A percentile compares a stretch with the other conserved stretches of the same genome.
Conservation (phyloP, 768 basidiomycete genomes). For the Gloeostereum incarnatum region DNA sequence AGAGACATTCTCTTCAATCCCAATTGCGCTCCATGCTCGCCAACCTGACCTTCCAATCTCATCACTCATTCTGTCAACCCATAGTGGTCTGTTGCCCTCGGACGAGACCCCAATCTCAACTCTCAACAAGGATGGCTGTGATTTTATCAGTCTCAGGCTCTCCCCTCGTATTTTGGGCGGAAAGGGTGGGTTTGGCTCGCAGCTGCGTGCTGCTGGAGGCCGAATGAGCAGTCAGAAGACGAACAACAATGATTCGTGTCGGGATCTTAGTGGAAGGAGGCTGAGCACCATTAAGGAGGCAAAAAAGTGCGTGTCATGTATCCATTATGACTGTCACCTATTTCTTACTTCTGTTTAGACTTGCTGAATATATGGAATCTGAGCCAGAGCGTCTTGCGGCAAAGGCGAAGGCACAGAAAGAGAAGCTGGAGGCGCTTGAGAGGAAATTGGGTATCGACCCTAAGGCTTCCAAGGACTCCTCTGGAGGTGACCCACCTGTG, state of each 20-base stretch:
- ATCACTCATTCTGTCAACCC: constrained; percentile 31
- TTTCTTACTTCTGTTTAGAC: constrained; percentile 43
- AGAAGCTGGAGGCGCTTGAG: constrained; percentile 81
- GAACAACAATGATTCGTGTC: constrained; percentile 88
- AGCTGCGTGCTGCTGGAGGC: constrained; percentile 93
- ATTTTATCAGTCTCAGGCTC: constrained; percentile 62
- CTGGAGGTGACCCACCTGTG: constrained; percentile 29
- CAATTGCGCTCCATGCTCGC: constrained; percentile 31
- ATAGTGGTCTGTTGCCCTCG: constrained; percentile 28
- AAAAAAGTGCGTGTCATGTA: constrained; percentile 56
- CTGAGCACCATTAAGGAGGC: constrained; percentile 95
- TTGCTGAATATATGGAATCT: constrained; percentile 79
- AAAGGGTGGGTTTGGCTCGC: constrained; percentile 96
- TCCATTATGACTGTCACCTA: not conserved
- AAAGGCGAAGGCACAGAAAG: constrained; percentile 65
- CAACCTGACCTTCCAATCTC: constrained; percentile 36
- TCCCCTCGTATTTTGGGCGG: constrained; percentile 74
- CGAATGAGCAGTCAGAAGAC: constrained; percentile 97
- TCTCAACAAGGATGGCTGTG: constrained; percentile 14
- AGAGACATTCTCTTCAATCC: constrained; percentile 30
- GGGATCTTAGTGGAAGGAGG: constrained; percentile 84
- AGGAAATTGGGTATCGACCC: constrained; percentile 66
- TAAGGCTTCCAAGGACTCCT: constrained; percentile 18
- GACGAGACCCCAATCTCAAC: constrained; percentile 19
- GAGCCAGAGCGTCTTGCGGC: constrained; percentile 79